Evolutionary conservation across 2,329 filamentous ascomycete species (phyloP), one percentile per base, ranked within the genome.

Genomic region (Clarireedia sp.): DNA sequence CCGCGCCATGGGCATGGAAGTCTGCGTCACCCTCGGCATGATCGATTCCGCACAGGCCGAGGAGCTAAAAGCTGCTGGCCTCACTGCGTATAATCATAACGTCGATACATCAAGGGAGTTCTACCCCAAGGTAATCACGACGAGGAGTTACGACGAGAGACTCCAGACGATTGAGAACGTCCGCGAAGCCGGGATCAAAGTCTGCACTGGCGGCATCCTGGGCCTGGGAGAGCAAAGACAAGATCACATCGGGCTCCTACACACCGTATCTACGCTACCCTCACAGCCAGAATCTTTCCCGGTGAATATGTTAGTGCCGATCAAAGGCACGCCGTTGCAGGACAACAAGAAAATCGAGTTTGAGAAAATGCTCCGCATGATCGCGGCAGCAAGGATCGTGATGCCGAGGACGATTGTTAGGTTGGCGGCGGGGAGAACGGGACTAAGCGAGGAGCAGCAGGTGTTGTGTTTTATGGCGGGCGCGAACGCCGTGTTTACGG

Each of bases 31-130:
- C 1, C 78, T 96, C 19, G 90, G 90, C 63, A 95, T 95, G 90
- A 90, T 96, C 64, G 89, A 95, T 70, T 79, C 77, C 5, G 76
- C 78, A 62, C 90, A 95, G 75, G 90, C 90, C 26, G 80, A 81
- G 66, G 87, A 94, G 73, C 79, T 96, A 61, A 90, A 90, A 68
- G 82, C 83, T 2, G 90, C 90, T 0, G 90, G 90, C 0, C 73
- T 96, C 64, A 95, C 90, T 16, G 90, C 90, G 0, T 95, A 96
- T 73, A 96, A 96, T 73, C 90, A 96, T 77, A 96, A 96, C 69
- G 79, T 96, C 61, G 90, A 96, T 72, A 96, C 90, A 1, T 90
- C 85, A 55, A 81, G 90, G 63, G 90, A 95, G 73, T 90, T 90
- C 71, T 95, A 96, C 68, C 89, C 90, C 0, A 85, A 78, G 40